Evolutionary conservation across 352 stramenopile genomes (phyloP), one percentile per base, ranked within the genome.

Genomic region (Globisporangium middletonii): DNA sequence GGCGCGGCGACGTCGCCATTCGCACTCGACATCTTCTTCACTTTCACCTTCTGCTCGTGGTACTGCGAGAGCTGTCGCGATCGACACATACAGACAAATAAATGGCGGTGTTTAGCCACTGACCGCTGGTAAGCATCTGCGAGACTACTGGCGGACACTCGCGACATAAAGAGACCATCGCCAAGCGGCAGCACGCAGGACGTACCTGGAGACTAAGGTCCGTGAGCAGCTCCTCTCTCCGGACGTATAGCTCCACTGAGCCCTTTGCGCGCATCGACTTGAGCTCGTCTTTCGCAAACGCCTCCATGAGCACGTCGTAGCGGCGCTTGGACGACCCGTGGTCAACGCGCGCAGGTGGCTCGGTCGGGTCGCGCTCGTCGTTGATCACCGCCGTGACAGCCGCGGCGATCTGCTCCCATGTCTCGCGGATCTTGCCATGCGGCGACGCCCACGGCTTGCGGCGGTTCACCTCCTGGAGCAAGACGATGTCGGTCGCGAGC

Each of bases 261-360:
- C 55, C 55, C 48, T 61, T 61, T 18, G 55, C 55, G 38, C 55
- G 55, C 55, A 61, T 61, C 12, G 55, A 61, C 55, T 61, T 61
- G 55, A 61, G 55, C 37, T 61, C 55, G 27, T 61, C 55, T 30
- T 61, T 61, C 35, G 50, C 55, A 4, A 55, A 61, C 12, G 55
- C 55, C 37, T 61, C 55, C 55, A 61, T 61, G 48, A 61, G 55
- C 18, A 54, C 41, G 27, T 61, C 55, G 38, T 55, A 61, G 47
- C 55, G 55, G 18, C 55, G 55, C 47, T 61, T 61, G 26, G 37
- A 61, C 16, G 55, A 48, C 26, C 55, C 55, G 27, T 61, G 55
- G 55, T 61, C 55, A 35, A 61, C 55, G 47, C 55, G 55, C 47
- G 55, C 48, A 27, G 48, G 48, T 26, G 55, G 46, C 18, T 61